These are phyloP conservation scores for Lolium perenne DNA, from an alignment of 176 grass and related monocot genomes.

Conservation along the genomic window DNA sequence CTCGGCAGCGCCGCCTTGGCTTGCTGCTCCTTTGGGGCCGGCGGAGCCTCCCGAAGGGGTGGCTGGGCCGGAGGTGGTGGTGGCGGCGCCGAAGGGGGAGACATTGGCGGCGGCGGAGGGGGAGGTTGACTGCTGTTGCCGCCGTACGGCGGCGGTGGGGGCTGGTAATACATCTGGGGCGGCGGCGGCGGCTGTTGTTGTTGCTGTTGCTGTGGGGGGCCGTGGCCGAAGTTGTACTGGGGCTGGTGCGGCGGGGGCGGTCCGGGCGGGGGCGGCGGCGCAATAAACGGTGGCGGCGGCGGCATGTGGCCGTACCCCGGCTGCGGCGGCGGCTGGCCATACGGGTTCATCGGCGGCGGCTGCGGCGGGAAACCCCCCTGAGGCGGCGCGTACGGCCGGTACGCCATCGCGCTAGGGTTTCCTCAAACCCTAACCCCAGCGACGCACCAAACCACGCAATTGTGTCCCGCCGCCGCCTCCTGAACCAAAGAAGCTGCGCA, in stretches of 20 bases:
- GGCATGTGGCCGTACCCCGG: constrained; percentile 49
- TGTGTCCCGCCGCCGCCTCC: constrained; percentile 39
- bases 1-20: constrained; percentile 44
- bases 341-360: constrained; percentile 37
- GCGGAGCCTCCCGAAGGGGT: constrained; percentile 25
- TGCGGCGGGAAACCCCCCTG: constrained; percentile 48
- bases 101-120: constrained; percentile 53
- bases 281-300: constrained; percentile 40
- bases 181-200: constrained; percentile 14
- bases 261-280: constrained; percentile 44
- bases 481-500: not conserved
- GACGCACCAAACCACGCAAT: not conserved
- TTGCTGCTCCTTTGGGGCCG: constrained; percentile 41
- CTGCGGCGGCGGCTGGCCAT: constrained; percentile 32
- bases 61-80: constrained; percentile 52
- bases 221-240: constrained; percentile 49
- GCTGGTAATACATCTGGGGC: constrained; percentile 55
- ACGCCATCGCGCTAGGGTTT: constrained; percentile 73
- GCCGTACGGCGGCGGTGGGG: constrained; percentile 47
- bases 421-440: constrained; percentile 45
- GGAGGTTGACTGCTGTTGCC: constrained; percentile 47
- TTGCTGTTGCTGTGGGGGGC: constrained; percentile 42
- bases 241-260: constrained; percentile 59
- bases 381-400: constrained; percentile 64
- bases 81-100: constrained; percentile 50